These are phyloP conservation scores for Venturia pyrina DNA, from an alignment of 2,329 filamentous ascomycete genomes.

Conservation along the genomic window DNA sequence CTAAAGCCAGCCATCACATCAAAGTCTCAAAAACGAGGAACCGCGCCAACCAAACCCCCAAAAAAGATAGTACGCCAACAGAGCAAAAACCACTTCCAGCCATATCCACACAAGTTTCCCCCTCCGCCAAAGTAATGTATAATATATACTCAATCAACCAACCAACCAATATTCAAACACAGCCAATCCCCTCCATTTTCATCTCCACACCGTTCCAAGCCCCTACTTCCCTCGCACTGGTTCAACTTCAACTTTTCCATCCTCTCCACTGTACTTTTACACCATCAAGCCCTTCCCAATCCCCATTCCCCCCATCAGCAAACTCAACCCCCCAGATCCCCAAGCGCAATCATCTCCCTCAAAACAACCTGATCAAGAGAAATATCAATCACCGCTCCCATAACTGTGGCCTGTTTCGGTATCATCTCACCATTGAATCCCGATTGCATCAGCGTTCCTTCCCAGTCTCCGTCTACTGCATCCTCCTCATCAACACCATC, in stretches of 20 bases:
- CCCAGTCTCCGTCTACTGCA: conserved; percentile 21
- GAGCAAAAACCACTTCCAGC: neutral
- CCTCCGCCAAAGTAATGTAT: neutral
- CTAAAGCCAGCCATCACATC: neutral
- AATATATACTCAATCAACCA: neutral
- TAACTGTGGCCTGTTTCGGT: conserved; percentile 34
- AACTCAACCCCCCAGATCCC: conserved; percentile 20
- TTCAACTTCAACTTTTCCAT: neutral
- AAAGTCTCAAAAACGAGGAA: neutral
- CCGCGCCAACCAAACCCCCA: neutral
- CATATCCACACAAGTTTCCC: neutral
- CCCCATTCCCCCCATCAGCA: neutral
- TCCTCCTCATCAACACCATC: conserved; percentile 20
- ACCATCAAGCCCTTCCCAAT: too few species aligned
- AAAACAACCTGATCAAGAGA: conserved; percentile 34
- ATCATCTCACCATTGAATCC: conserved; percentile 25
- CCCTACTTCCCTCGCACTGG: too few species aligned
- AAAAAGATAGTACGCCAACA: neutral
- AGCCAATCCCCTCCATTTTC: neutral
- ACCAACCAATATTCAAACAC: neutral
- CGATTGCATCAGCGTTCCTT: conserved; percentile 16
- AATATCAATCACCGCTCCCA: conserved; percentile 36
- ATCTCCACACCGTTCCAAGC: neutral
- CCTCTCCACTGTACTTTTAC: too few species aligned
- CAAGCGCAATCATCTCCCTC: conserved; percentile 30